Percentiles rank a stretch among this genome's conserved stretches.
Conservation (phyloP, 495 filamentous ascomycete species). For the Bathelium albidoporum region DNA sequence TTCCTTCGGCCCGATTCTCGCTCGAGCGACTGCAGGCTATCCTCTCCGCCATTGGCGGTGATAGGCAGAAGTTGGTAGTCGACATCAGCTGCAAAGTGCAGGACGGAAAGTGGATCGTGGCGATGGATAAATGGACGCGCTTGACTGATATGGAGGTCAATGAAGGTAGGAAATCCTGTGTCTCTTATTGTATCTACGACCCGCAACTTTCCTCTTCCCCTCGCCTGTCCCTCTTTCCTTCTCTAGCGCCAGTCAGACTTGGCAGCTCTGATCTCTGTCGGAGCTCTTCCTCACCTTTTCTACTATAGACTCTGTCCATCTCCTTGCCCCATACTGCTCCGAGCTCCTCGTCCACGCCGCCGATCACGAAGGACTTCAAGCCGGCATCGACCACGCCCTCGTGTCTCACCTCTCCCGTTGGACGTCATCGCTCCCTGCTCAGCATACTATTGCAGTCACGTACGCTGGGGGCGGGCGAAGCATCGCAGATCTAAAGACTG, state of each 20-base stretch:
- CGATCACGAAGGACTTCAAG: constrained; percentile 90
- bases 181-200: too few relatives aligned
- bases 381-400: constrained; percentile 77
- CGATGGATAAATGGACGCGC: constrained; percentile 97
- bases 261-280: neutral
- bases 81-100: constrained; percentile 80
- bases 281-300: neutral
- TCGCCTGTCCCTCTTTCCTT: too few relatives aligned
- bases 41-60: constrained; percentile 55
- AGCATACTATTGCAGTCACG: constrained; percentile 66
- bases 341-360: constrained; percentile 98
- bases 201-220: neutral
- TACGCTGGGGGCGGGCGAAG: constrained; percentile 89
- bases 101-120: constrained; percentile 73
- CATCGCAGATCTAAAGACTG: constrained; percentile 66
- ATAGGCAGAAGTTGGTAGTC: constrained; percentile 77
- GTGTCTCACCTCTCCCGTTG: constrained; percentile 68
- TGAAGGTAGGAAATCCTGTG: constrained; percentile 45
- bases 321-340: constrained; percentile 79
- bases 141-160: constrained; percentile 92
- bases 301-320: constrained; percentile 59
- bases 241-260: too few relatives aligned
- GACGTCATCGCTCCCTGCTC: constrained; percentile 36
- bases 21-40: constrained; percentile 60
- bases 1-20: constrained; percentile 73